Percentiles rank a stretch among this genome's conserved stretches.
phyloP scores from a whole-genome alignment of 257 asterid genomes.

The Echium plantagineum region DNA sequence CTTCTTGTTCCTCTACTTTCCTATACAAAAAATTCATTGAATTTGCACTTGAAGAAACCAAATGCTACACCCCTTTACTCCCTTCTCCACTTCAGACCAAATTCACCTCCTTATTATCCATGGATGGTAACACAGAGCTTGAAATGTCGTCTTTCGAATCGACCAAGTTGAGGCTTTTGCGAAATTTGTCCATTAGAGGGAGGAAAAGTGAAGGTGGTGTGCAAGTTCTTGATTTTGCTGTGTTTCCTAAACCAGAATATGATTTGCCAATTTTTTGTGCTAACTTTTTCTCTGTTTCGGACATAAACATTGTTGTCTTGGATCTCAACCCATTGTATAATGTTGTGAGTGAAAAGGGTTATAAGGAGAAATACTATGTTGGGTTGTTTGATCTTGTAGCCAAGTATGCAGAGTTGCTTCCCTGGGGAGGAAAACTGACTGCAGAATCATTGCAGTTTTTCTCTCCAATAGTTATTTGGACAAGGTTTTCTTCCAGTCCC shows the following conservation, averaged over 20 bases:
- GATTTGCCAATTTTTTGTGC: constrained; percentile 97
- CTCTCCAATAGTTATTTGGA: constrained; percentile 89
- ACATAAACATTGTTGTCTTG: constrained; percentile 65
- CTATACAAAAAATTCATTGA: constrained; percentile 51
- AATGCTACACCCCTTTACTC: constrained; percentile 25
- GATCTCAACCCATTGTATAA: constrained; percentile 84
- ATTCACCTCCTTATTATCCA: constrained; percentile 22
- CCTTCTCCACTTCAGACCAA: constrained; percentile 43
- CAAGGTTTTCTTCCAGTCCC: constrained; percentile 52
- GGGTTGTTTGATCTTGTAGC: constrained; percentile 56
- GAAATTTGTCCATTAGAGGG: constrained; percentile 65
- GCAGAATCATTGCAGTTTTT: constrained; percentile 72
- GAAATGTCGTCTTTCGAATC: constrained; percentile 60
- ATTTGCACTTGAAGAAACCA: constrained; percentile 61
- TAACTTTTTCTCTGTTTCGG: constrained; percentile 63
- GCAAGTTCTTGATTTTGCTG: constrained; percentile 91
- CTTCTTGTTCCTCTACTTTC: constrained; percentile 22
- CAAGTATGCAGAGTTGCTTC: constrained; percentile 71
- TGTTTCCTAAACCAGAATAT: constrained; percentile 73
- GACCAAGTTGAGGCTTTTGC: constrained; percentile 59
- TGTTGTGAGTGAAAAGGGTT: constrained; percentile 39
- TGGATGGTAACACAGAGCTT: constrained; percentile 59
- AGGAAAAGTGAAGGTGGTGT: constrained; percentile 22
- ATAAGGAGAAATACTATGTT: constrained; percentile 69
- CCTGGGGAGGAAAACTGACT: constrained; percentile 97